These are phyloP conservation scores for Capronia epimyces DNA, from an alignment of 2,329 filamentous ascomycete species.

Conservation along the genomic window DNA sequence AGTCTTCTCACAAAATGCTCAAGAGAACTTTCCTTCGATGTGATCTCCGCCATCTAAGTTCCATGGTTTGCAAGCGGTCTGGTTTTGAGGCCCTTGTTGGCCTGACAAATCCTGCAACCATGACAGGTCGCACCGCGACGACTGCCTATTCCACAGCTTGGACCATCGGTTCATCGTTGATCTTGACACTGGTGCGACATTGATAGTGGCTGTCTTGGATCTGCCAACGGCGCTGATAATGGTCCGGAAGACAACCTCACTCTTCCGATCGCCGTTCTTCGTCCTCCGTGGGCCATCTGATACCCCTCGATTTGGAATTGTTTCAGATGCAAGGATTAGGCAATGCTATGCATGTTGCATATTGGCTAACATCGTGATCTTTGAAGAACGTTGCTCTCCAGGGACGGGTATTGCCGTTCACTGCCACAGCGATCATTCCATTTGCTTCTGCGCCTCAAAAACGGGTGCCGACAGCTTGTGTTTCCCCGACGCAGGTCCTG, in stretches of 20 bases:
- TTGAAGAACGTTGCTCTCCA: slow-evolving; percentile 2
- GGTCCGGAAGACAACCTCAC: background rate
- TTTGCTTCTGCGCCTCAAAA: slow-evolving; percentile 7
- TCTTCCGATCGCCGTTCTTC: slow-evolving; percentile 1
- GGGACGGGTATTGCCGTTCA: slow-evolving; percentile 9
- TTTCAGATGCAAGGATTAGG: slow-evolving; percentile 16
- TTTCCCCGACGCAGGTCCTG: slow-evolving; percentile 26
- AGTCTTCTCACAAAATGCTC: background rate
- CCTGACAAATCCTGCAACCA: slow-evolving; percentile 24
- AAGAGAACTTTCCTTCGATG: background rate
- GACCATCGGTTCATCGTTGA: slow-evolving; percentile 24
- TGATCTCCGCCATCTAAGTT: background rate
- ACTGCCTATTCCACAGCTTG: slow-evolving; percentile 20
- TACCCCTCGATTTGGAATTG: slow-evolving; percentile 14
- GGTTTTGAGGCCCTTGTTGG: slow-evolving; percentile 6
- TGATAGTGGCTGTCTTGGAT: background rate
- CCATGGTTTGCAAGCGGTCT: background rate
- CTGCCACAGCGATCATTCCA: slow-evolving; percentile 11
- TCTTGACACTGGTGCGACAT: slow-evolving; percentile 13
- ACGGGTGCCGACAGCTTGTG: slow-evolving; percentile 15
- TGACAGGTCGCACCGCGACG: slow-evolving; percentile 19
- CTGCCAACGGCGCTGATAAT: slow-evolving; percentile 2
- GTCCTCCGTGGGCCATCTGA: background rate
- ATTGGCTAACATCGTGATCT: slow-evolving; percentile 4
- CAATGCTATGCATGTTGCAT: background rate